Conservation (phyloP, 176 grass and related monocot genomes). For the Dactylis glomerata region DNA sequence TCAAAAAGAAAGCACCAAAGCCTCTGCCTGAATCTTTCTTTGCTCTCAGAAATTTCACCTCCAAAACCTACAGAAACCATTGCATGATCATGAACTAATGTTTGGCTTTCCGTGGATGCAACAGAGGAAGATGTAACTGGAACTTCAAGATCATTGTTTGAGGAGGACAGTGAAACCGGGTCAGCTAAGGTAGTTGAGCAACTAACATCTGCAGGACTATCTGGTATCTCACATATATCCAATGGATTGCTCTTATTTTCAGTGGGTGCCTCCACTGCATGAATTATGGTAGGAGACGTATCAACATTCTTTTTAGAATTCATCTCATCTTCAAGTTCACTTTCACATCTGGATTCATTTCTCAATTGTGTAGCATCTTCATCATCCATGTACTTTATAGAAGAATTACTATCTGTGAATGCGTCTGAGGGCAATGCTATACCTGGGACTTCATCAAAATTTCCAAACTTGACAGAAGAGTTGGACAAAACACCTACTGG, state of each 20-base stretch:
- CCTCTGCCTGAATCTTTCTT: slow-evolving; percentile 98
- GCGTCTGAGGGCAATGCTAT: slow-evolving; percentile 39
- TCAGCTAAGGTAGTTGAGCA: slow-evolving; percentile 21
- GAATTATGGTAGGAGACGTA: slow-evolving; percentile 26
- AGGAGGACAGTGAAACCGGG: slow-evolving; percentile 6
- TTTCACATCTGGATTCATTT: slow-evolving; percentile 25
- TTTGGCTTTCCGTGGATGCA: slow-evolving; percentile 41
- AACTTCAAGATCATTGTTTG: slow-evolving; percentile 38
- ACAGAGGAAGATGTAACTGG: slow-evolving; percentile 30
- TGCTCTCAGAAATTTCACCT: slow-evolving; percentile 79
- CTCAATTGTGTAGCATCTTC: slow-evolving; percentile 10
- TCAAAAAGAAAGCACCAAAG: slow-evolving; percentile 99
- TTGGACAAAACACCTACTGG: slow-evolving; percentile 28
- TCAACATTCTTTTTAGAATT: slow-evolving; percentile 4
- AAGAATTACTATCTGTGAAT: slow-evolving; percentile 36
- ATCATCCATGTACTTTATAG: slow-evolving; percentile 20
- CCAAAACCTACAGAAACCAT: slow-evolving; percentile 43
- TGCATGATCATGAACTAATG: slow-evolving; percentile 19
- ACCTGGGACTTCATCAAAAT: slow-evolving; percentile 53
- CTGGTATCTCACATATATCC: slow-evolving; percentile 32
- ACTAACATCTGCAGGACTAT: slow-evolving; percentile 12
- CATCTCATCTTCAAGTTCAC: slow-evolving; percentile 15
- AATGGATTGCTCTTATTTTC: slow-evolving; percentile 27
- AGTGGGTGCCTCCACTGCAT: slow-evolving; percentile 20
- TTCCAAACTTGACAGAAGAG: slow-evolving; percentile 54